Conservation (phyloP, 257 asterid genomes). For the Craterostigma plantagineum region DNA sequence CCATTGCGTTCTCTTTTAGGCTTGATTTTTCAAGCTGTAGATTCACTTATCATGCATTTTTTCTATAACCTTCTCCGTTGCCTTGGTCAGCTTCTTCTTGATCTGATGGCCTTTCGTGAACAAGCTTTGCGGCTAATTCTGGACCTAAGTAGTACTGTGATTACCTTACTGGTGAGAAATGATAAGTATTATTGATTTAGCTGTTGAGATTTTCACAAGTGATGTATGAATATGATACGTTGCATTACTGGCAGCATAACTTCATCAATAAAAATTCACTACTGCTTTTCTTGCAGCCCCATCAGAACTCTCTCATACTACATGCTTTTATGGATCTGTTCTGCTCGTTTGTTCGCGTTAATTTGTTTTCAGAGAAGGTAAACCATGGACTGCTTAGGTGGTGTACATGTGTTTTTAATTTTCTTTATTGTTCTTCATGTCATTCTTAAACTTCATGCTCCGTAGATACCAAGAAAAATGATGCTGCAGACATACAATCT, state of each 20-base stretch:
- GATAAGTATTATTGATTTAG: conserved; percentile 7
- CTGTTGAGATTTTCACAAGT: background rate
- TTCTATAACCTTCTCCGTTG: conserved; percentile 11
- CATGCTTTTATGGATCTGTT: conserved; percentile 96
- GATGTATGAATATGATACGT: too few relatives aligned
- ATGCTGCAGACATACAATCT: conserved; percentile 86
- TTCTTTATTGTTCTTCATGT: conserved; percentile 7
- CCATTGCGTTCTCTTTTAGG: background rate
- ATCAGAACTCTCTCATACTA: conserved; percentile 88
- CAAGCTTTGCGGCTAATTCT: conserved; percentile 92
- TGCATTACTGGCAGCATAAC: background rate
- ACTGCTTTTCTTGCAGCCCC: conserved; percentile 65
- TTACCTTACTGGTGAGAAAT: conserved; percentile 83
- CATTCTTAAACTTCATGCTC: conserved; percentile 11
- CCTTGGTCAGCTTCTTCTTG: conserved; percentile 80
- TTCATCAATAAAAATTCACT: conserved; percentile 5
- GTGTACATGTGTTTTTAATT: conserved; percentile 3
- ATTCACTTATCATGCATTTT: background rate
- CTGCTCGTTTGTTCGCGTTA: conserved; percentile 98
- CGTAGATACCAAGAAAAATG: conserved; percentile 92
- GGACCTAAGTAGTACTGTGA: conserved; percentile 97
- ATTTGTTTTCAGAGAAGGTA: conserved; percentile 87
- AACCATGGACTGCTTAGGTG: conserved; percentile 9
- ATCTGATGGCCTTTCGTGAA: conserved; percentile 95
- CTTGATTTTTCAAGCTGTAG: conserved; percentile 6